A percentile compares a stretch with the other conserved stretches of the same genome.
phyloP scores from a whole-genome alignment of 2,329 filamentous ascomycete genomes.

The Apiospora rasikravindrae region DNA sequence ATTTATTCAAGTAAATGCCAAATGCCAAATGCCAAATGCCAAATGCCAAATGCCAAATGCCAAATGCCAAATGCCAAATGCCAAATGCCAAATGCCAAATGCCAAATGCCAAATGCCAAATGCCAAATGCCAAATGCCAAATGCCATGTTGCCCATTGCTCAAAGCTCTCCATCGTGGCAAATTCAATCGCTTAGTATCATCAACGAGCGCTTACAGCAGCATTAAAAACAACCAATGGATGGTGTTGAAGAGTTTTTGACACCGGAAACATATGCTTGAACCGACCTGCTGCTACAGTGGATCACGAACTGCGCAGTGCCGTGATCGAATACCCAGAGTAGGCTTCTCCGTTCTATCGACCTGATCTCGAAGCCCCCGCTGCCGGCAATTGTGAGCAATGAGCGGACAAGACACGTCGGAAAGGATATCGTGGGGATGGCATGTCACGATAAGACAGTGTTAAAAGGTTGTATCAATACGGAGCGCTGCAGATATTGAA shows the following conservation, averaged over 20 bases:
- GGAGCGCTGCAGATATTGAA: background rate
- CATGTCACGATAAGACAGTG: background rate
- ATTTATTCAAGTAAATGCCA: background rate
- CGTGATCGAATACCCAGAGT: background rate
- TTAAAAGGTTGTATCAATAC: background rate
- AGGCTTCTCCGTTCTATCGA: background rate
- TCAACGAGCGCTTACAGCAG: too few species aligned
- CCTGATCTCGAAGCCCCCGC: background rate
- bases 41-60: background rate
- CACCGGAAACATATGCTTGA: background rate
- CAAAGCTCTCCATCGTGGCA: background rate
- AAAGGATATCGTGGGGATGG: background rate
- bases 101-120: background rate
- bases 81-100: background rate
- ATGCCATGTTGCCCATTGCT: background rate
- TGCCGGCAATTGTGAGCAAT: background rate
- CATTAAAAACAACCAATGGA: background rate
- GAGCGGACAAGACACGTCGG: background rate
- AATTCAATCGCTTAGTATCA: background rate
- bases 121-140: background rate
- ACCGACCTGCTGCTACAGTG: background rate
- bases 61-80: too few species aligned
- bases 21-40: background rate
- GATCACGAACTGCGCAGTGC: too few species aligned
- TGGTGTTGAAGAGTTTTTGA: background rate